Conservation (phyloP, 1,139 yeast genomes). For the Spathaspora sp. region DNA sequence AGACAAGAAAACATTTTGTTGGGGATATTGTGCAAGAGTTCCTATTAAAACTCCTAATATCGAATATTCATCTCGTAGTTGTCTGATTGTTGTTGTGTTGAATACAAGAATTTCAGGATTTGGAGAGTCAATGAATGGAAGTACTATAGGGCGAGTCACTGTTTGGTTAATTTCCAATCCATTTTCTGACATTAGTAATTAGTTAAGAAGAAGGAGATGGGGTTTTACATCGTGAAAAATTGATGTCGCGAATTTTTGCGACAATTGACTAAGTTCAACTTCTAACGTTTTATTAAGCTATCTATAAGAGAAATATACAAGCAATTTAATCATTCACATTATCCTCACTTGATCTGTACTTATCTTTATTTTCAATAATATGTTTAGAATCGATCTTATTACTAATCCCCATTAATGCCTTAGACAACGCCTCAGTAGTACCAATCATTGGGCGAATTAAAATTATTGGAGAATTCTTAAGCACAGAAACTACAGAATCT, state of each 20-base stretch:
- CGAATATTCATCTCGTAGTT: constrained; percentile 48
- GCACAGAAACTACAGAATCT: constrained; percentile 66
- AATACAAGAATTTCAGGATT: constrained; percentile 51
- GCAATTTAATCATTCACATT: constrained; percentile 2
- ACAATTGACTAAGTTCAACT: too few relatives aligned
- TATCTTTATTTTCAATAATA: constrained; percentile 38
- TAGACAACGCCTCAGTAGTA: constrained; percentile 86
- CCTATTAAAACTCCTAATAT: constrained; percentile 80
- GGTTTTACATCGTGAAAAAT: neutral
- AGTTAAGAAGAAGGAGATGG: neutral
- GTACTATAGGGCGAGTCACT: constrained; percentile 6
- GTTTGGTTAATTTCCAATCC: neutral
- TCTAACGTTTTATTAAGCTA: neutral
- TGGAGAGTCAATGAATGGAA: constrained; percentile 23
- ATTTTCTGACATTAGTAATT: neutral
- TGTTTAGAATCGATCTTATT: constrained; percentile 72
- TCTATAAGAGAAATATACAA: neutral
- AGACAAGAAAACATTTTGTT: constrained; percentile 83
- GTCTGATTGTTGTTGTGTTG: constrained; percentile 50
- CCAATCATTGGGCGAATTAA: constrained; percentile 86
- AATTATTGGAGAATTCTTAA: constrained; percentile 77
- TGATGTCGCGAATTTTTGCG: neutral
- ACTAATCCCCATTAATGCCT: constrained; percentile 78
- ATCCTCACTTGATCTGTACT: constrained; percentile 20
- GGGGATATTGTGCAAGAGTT: constrained; percentile 83